A percentile compares a stretch with the other conserved stretches of the same genome.
Evolutionary conservation across 2,329 filamentous ascomycete species (phyloP).

Genomic region (Aureobasidium musti): DNA sequence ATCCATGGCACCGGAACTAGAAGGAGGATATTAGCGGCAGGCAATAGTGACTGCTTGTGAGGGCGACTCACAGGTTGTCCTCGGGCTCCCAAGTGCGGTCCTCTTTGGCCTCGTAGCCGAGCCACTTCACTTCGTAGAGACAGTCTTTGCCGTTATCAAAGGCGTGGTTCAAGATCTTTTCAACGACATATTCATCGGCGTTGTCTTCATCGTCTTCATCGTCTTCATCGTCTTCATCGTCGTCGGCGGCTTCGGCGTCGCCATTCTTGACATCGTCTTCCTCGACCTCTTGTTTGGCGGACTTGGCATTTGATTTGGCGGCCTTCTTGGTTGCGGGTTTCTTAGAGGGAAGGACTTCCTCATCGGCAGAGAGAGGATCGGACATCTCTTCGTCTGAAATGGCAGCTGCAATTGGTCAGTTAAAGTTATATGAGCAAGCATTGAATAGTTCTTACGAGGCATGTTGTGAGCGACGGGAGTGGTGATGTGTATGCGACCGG

Average conservation of each 20-base stretch:
- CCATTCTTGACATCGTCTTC: conserved; percentile 33
- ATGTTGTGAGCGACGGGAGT: background rate
- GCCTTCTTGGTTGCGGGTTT: conserved; percentile 30
- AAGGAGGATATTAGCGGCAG: background rate
- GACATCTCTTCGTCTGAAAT: conserved; percentile 45
- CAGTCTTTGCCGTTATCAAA: conserved; percentile 58
- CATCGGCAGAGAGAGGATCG: conserved; percentile 37
- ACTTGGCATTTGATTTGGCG: background rate
- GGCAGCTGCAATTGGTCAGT: conserved; percentile 38
- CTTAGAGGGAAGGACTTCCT: conserved; percentile 38
- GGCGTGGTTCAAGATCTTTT: conserved; percentile 69
- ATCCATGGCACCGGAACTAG: conserved; percentile 47
- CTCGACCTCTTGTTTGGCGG: conserved; percentile 36
- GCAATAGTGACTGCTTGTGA: background rate
- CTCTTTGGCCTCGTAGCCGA: conserved; percentile 68
- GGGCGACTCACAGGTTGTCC: conserved; percentile 62
- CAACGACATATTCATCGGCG: conserved; percentile 63
- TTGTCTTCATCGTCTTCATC: conserved; percentile 44
- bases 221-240: conserved; percentile 36
- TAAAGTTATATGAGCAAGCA: background rate
- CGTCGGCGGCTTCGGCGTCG: conserved; percentile 17
- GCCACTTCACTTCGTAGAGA: conserved; percentile 76
- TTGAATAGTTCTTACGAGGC: conserved; percentile 24
- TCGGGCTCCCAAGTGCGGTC: conserved; percentile 81
- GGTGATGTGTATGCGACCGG: background rate